Base-by-base conservation (phyloP, 1,284 basidiomycete genomes). In the Boletus semigastroideus region DNA sequence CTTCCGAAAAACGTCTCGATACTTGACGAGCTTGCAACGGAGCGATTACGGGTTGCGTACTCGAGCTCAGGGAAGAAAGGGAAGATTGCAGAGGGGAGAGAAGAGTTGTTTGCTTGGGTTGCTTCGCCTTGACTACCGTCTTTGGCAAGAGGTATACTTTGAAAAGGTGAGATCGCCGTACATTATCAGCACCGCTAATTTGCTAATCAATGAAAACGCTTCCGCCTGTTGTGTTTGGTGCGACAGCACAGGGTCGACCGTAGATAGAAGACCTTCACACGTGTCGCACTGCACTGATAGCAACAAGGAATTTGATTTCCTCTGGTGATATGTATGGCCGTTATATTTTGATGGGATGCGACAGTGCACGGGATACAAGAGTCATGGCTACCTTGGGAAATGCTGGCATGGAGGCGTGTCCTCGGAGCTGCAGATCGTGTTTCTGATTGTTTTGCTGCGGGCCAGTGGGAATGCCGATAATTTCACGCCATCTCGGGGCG, bases 11-110 rank as follows among this genome's bases (percentile, higher is more conserved):
- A 74, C 51, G 59, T 86, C 3, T 72, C 75, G 42, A 65, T 82
- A 16, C 74, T 91, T 28, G 84, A 89, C 54, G 82, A 86, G 59
- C 74, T 92, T 8, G 84, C 89, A 1, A 88, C 86, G 5, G 87
- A 92, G 62, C 73, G 83, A 11, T 70, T 92, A 27, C 71, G 84
- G 28, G 78, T 77, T 3, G 77, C 78, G 0, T 86, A 87, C 59
- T 64, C 72, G 47, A 72, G 65, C n/a, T 51, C 64, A 19, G 69
- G 67, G 2, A 53, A 55, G 48, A 63, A 64, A 46, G 69, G 69
- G 3, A 63, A 59, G 33, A 69, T 71, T 31, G 67, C 69, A 9
- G 52, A 67, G 34, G 67, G 69, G 41, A 63, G 69, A 33, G 65
- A 68, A 5, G 68, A 68, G 31, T 65, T 70, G 36, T 71, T 68